Evolutionary conservation across 352 stramenopile species (phyloP).

Genomic region (Phytophthora vignae): DNA sequence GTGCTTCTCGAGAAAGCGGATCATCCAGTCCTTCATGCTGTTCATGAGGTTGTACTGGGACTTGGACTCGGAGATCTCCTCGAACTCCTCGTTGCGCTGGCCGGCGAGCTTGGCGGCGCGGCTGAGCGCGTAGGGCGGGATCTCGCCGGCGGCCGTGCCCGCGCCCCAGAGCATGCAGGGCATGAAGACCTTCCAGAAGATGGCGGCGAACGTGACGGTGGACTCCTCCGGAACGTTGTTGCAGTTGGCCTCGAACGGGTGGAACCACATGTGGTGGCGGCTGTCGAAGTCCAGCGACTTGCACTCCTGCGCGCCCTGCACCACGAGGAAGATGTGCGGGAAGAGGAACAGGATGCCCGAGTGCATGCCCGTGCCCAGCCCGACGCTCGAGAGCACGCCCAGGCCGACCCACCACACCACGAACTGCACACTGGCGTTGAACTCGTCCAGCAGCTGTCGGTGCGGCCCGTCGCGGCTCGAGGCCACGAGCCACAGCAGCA

Average conservation of each 20-base stretch:
- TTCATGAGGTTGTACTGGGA: slow-evolving; percentile 91
- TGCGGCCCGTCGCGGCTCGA: slow-evolving; percentile 77
- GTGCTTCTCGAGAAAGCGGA: slow-evolving; percentile 90
- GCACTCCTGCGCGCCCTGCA: slow-evolving; percentile 89
- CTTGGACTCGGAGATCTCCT: slow-evolving; percentile 85
- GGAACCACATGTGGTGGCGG: slow-evolving; percentile 92
- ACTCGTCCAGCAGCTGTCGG: slow-evolving; percentile 79
- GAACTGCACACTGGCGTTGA: slow-evolving; percentile 89
- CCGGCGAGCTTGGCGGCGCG: slow-evolving; percentile 85
- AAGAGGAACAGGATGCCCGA: slow-evolving; percentile 95
- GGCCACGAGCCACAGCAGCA: slow-evolving; percentile 72
- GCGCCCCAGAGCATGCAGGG: slow-evolving; percentile 93
- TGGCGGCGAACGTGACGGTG: slow-evolving; percentile 83
- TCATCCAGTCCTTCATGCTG: slow-evolving; percentile 94
- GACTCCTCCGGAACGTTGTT: slow-evolving; percentile 44
- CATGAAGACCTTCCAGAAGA: slow-evolving; percentile 92
- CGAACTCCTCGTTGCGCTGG: slow-evolving; percentile 91
- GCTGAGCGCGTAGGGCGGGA: slow-evolving; percentile 94
- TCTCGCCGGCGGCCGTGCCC: slow-evolving; percentile 94
- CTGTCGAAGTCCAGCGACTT: slow-evolving; percentile 90
- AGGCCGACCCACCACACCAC: slow-evolving; percentile 95
- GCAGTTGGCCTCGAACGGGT: slow-evolving; percentile 81
- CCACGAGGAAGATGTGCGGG: slow-evolving; percentile 95
- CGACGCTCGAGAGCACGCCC: slow-evolving; percentile 94
- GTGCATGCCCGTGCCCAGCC: slow-evolving; percentile 94